phyloP scores from a whole-genome alignment of 2,329 filamentous ascomycete genomes.

The Colletotrichum eleusines region DNA sequence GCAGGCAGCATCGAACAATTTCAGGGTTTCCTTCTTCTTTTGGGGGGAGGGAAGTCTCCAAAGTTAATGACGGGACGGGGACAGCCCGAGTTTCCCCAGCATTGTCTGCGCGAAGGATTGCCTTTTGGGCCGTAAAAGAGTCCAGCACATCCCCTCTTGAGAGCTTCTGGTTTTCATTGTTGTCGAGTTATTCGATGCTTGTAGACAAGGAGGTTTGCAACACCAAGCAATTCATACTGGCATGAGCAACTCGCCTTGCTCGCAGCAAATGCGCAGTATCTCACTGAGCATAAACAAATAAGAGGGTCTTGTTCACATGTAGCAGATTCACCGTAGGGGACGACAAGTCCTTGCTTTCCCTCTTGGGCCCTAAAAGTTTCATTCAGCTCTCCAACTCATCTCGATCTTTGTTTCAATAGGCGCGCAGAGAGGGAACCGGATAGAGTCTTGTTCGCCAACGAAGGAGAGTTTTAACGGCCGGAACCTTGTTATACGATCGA shows the following conservation, averaged over 20 bases:
- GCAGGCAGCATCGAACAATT: neutral
- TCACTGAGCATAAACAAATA: neutral
- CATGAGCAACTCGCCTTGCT: neutral
- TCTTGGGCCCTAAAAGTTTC: neutral
- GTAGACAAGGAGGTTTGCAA: neutral
- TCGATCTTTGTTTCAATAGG: neutral
- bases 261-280: neutral
- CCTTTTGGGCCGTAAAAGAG: neutral
- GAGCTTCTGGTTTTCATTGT: neutral
- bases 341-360: neutral
- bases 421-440: too few relatives aligned
- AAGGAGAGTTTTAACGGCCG: neutral
- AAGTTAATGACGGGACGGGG: conserved; percentile 17
- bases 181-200: conserved; percentile 14
- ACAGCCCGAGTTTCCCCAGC: neutral
- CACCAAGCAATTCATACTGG: conserved; percentile 2
- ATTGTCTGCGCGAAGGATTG: conserved; percentile 10
- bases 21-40: neutral
- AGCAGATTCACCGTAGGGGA: too few relatives aligned
- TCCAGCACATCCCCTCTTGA: neutral
- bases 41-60: neutral
- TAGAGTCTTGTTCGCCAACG: neutral
- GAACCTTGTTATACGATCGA: neutral
- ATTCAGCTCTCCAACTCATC: neutral
- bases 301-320: neutral